Evolutionary conservation across 345 rosid genomes (phyloP).

Genomic region (Citrus unshiu): DNA sequence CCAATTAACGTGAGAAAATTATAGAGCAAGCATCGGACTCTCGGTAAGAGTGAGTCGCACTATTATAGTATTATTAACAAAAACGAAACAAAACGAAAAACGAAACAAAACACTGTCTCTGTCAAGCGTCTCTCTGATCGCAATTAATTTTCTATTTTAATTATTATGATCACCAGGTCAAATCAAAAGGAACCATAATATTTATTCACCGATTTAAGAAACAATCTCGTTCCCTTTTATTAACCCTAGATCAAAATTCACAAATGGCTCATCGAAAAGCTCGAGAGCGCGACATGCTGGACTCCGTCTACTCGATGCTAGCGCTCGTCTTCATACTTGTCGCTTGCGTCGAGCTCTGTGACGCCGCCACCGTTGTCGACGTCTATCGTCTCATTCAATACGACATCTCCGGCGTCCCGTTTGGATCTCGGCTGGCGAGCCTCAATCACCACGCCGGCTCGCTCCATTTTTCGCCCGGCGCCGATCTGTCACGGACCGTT

Average conservation of each 20-base stretch:
- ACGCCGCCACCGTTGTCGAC: constrained; percentile 91
- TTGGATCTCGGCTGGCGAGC: constrained; percentile 87
- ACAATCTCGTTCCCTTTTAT: neutral
- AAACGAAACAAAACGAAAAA: no score
- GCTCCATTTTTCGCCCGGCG: constrained; percentile 61
- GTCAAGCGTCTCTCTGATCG: no score
- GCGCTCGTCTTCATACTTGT: constrained; percentile 69
- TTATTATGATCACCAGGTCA: neutral
- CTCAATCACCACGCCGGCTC: constrained; percentile 95
- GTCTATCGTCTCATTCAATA: constrained; percentile 97
- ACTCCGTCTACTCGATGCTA: constrained; percentile 64
- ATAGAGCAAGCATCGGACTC: neutral
- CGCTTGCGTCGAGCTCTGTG: constrained; percentile 91
- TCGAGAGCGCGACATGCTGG: constrained; percentile 41
- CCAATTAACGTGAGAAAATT: neutral
- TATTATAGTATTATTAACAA: no score
- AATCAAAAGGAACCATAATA: neutral
- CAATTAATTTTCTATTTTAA: no score
- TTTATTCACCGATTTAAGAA: neutral
- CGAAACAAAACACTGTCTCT: neutral
- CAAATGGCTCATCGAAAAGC: constrained; percentile 34
- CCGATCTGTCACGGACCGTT: constrained; percentile 89
- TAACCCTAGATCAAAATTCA: constrained; percentile 55
- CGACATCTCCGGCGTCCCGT: constrained; percentile 83
- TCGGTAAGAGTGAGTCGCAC: neutral